Base-by-base conservation (phyloP, 208 protist species). In the Crithidia fasciculata region DNA sequence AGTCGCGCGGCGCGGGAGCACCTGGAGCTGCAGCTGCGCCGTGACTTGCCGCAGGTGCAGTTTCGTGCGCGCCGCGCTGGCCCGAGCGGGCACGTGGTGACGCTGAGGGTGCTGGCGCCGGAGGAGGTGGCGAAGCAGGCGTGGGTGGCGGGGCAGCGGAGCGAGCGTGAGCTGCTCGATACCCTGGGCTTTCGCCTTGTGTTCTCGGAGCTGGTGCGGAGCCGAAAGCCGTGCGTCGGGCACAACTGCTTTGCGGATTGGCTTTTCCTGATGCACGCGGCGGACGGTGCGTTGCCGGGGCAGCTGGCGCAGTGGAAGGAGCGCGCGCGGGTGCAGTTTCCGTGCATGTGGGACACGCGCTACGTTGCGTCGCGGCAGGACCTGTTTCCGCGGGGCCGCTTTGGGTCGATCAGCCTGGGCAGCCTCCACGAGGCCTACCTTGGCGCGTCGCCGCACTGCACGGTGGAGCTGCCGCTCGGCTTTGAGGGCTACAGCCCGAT, bases 221-320 rank as follows among this genome's bases (percentile, higher is more conserved):
- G 80, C 70, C 16, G 58, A 67, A 93, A 93, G 61, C 87, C 90
- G 36, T 87, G 81, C 56, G 88, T 95, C 13, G 90, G 88, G 53
- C 90, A 95, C 77, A 93, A 95, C 76, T 93, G 84, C 78, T 88
- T 89, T 67, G 84, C 87, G 18, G 90, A 95, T 68, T 65, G 89
- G 64, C 85, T 95, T 50, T 95, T 93, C 70, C 77, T 93, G 41
- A 75, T 90, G 65, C 36, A 65, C 12, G 71, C 76, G 19, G 62
- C 92, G 18, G 86, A 93, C 53, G 62, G 55, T 12, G 49, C 78
- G 50, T 72, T 92, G 68, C 88, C 88, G 45, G 79, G 62, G 36
- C 70, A 57, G 37, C 68, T 91, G 65, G 28, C 55, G 16, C 64
- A 80, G 50, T 90, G 80, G 69, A 93, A 95, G 72, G 58, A 40